Conservation (phyloP, 192 early-diverging fungal species). For the Lobosporangium transversale region DNA sequence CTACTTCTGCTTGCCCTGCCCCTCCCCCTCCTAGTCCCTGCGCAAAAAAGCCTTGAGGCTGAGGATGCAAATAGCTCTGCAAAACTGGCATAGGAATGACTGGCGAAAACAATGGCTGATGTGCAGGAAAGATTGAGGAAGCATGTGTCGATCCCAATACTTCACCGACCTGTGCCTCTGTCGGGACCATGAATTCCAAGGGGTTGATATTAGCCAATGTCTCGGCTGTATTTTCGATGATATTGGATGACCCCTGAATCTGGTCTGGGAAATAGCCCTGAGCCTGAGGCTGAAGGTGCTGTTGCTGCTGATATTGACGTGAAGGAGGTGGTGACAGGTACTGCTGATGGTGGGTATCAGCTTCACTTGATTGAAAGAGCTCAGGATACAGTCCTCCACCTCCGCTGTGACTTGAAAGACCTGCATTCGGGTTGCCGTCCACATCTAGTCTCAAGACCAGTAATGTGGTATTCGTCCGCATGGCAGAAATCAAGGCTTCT, state of each 20-base stretch:
- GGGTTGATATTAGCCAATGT: background rate
- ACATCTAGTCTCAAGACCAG: constrained; percentile 22
- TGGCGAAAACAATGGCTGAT: constrained; percentile 3
- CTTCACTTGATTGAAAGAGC: background rate
- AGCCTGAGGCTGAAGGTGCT: constrained; percentile 1
- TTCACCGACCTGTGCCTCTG: constrained; percentile 14
- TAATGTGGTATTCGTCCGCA: constrained; percentile 33
- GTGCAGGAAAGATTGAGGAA: constrained; percentile 8
- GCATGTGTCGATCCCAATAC: constrained; percentile 30
- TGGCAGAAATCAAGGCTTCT: constrained; percentile 33
- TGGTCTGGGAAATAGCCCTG: background rate
- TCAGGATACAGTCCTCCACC: constrained; percentile 3
- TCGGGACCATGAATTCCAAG: background rate
- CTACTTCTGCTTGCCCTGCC: background rate
- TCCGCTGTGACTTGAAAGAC: background rate
- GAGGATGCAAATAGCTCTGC: background rate
- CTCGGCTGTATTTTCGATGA: background rate
- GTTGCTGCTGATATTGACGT: background rate
- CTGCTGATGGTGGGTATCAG: background rate
- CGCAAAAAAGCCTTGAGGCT: background rate
- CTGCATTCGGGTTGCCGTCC: constrained; percentile 19
- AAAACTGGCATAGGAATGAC: no score
- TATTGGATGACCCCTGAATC: background rate
- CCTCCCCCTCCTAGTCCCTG: background rate
- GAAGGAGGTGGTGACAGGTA: background rate